Evolutionary conservation across 75 land plant species (phyloP), one percentile per base, ranked within the genome.

Genomic region (Sequoiadendron giganteum): DNA sequence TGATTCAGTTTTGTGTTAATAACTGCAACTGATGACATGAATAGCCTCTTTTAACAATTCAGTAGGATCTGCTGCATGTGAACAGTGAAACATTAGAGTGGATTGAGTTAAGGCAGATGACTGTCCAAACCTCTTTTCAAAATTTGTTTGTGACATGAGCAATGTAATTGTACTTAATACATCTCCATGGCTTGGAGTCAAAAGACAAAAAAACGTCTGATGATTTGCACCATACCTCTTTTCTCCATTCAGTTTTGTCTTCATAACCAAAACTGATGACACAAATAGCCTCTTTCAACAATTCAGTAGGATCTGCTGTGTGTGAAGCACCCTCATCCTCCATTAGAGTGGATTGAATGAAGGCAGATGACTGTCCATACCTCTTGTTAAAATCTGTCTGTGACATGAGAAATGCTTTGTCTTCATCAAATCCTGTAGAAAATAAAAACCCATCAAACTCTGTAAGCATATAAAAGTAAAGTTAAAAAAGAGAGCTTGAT

Each of bases 221-320:
- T 6, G 10, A 19, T 36, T 55, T 55, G 21, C 49, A 56, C n/a
- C 34, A 34, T 90, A 96, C 97, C 95, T 96, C 97, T 11, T 79
- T 36, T 5, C 97, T 95, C 97, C 97, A 96, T 40, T 93, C 97
- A 14, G 95, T 96, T 85, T 93, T 96, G 90, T 96, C 97, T 90
- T 96, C 97, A 90, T 96, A 96, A 39, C 96, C 97, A 79, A 96
- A 96, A 65, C 97, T 96, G 38, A 96, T 96, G 40, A 96, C 97
- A 90, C 95, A 96, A 87, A 96, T 96, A 77, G 97, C 97, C 88
- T 96, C 97, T 84, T 93, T 95, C 65, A 96, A 92, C 56, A 93
- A 92, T 38, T 93, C 94, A 80, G 93, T 94, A 7, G 95, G 95
- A 85, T 95, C 95, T 16, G 96, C 94, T 15, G 95, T 94, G 25